Evolutionary conservation across 2,329 filamentous ascomycete genomes (phyloP), one percentile per base, ranked within the genome.

Genomic region (Corynespora cassiicola): DNA sequence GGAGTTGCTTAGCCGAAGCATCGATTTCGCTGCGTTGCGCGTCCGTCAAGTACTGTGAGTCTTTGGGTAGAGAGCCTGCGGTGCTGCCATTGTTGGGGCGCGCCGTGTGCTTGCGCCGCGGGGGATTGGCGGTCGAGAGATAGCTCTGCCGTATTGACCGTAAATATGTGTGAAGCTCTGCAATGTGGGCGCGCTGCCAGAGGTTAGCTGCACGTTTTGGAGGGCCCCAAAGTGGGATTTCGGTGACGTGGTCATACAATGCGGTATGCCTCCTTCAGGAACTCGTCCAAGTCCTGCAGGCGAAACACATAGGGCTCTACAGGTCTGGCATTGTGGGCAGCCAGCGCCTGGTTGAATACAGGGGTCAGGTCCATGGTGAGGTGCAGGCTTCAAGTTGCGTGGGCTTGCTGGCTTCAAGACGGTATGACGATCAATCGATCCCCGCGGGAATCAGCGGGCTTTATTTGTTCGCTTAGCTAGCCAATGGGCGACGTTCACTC

Each of bases 201-300:
- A 30, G 18, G 41, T 56, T 42, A 60, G 58, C 50, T 66, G 57
- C 50, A 48, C 39, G 39, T 39, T 25, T 18, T 20, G 14, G 17
- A 26, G 24, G 38, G 39, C 30, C 17, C 23, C 33, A 35, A n/a
- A n/a, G n/a, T n/a, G n/a, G n/a, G n/a, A n/a, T 36, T 30, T 28
- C 21, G 39, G 50, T 45, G 50, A 54, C 47, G 59, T 61, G 33
- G 68, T 79, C 60, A n/a, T 74, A 95, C 91, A 68, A 97, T 96
- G 65, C 87, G 83, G 71, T 95, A 94, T 36, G 94, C 94, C 71
- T 97, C 92, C 63, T 92, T 90, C 21, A 97, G 75, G 65, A 97
- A 99, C 58, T 87, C 87, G 65, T 96, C 88, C 33, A 94, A 79
- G 36, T 61, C 58, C 30, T 63, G 62, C 34, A 69, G 56, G 42